Evolutionary conservation across 2,329 filamentous ascomycete species (phyloP), one percentile per base, ranked within the genome.

Genomic region (Dactylellina leptospora): DNA sequence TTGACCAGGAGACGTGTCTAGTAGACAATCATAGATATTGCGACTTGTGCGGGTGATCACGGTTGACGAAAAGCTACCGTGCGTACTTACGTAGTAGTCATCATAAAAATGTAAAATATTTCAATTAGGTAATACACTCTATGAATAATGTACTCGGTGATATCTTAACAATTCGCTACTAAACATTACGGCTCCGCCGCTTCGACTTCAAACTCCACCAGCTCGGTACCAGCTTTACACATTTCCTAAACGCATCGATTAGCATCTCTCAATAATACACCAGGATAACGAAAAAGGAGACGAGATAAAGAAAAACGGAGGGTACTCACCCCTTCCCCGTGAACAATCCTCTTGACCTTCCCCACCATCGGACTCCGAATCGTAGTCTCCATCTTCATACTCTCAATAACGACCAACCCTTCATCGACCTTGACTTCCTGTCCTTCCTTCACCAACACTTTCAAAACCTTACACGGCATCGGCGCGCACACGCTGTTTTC

Each of bases 401-500:
- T 83, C 77, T 81, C 81, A 71, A 80, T 80, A 3, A 97, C 92
- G 10, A 97, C 91, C 66, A 99, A 82, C 4, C 92, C 87, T 64
- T 93, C 88, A 47, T 93, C 93, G 82, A 93, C 96, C 78, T 88
- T 87, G 13, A 99, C 95, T 48, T 81, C 81, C 74, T 96, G 87
- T 0, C 95, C 95, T 76, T 92, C 92, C 25, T 84, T 81, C 0
- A 97, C 92, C 80, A 96, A 91, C 50, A 97, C 95, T 75, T 91
- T 87, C 73, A 99, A 82, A 23, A 99, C 89, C 82, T 97, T 97
- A 81, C 95, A 97, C 1, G 95, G 95, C 95, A 99, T 99, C 0
- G 95, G 95, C 20, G 95, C 92, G 22, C 91, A 84, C 1, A 97
- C 92, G 58, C 90, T 95, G 70, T 93, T 93, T 4, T 88, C 84